Conservation (phyloP, 768 basidiomycete species). For the Russula griseocarnosa region DNA sequence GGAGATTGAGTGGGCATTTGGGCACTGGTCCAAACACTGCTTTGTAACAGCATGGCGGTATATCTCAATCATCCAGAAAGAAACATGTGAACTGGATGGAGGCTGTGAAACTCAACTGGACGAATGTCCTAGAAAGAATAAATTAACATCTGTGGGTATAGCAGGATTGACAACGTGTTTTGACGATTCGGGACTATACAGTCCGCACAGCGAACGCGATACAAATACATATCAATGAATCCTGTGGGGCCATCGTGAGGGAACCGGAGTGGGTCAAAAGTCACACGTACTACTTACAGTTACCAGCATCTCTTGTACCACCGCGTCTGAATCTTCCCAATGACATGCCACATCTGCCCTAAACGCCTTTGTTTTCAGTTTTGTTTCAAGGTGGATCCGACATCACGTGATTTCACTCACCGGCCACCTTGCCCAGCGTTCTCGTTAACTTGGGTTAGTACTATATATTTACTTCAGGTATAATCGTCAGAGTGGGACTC, state of each 20-base stretch:
- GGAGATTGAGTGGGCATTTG: conserved; percentile 16
- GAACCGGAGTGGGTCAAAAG: conserved; percentile 16
- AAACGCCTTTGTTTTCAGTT: conserved; percentile 18
- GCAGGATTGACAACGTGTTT: conserved; percentile 6
- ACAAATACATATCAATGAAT: conserved; percentile 64
- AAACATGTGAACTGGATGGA: neutral
- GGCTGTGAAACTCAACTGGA: conserved; percentile 11
- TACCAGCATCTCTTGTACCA: conserved; percentile 72
- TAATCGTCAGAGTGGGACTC: conserved; percentile 16
- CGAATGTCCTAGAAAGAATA: conserved; percentile 14
- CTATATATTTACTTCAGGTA: conserved; percentile 71
- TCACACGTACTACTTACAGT: conserved; percentile 53
- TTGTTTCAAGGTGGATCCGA: neutral
- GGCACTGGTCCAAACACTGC: conserved; percentile 1
- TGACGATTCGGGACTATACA: conserved; percentile 29
- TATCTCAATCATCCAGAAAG: neutral
- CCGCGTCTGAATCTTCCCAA: conserved; percentile 81
- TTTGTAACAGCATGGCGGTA: neutral
- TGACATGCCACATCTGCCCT: conserved; percentile 82
- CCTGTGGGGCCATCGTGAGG: conserved; percentile 42
- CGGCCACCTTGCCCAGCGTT: conserved; percentile 82
- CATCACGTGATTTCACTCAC: conserved; percentile 41
- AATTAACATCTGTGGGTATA: conserved; percentile 26
- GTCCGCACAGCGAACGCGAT: conserved; percentile 59
- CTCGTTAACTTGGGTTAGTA: conserved; percentile 80